Evolutionary conservation across 495 filamentous ascomycete genomes (phyloP), one percentile per base, ranked within the genome.

Genomic region (Xylaria intraflava): DNA sequence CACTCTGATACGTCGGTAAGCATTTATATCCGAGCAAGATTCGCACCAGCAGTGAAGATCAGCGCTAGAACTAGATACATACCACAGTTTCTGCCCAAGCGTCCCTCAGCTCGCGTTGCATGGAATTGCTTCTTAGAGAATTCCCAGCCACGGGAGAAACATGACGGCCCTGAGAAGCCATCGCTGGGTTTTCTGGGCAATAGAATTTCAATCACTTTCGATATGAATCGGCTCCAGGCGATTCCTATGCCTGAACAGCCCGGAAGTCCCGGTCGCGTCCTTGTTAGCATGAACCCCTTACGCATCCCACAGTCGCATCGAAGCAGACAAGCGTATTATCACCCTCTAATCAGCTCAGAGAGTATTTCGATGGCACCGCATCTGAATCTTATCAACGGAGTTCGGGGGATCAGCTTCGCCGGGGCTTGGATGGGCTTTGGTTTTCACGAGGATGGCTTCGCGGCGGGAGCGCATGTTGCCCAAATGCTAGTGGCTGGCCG

Each of bases 371-470:
- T 38, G 14, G 14, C 16, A 16, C 35, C 3, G 12, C 35, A 31
- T 31, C 9, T 46, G 4, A 5, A 31, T n/a, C 12, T 27, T 4
- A 46, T 46, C 44, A 46, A 46, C 20, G 44, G 44, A 3, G 24
- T 31, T 29, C 10, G 30, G 12, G 16, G 14, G 20, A 29, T 46
- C 16, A 46, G 44, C 16, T 46, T 46, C 24, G 44, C 44, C 5
- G 44, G 44, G 11, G 44, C 44, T 6, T 29, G 44, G 44, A 46
- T 46, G 44, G 44, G 44, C 5, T 46, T 46, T 24, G 44, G 44
- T 27, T 46, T 46, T 31, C 44, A 46, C 24, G 44, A 29, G 23
- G 44, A 46, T 12, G 44, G 44, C 23, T 46, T 26, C 19, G 22
- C 44, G 24, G 44, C 44, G 11, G 19, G 19, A 9, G 8, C 23